Percentiles rank a stretch among this genome's conserved stretches.
Conservation (phyloP, 2,329 filamentous ascomycete species). For the Xylariaceae sp. region DNA sequence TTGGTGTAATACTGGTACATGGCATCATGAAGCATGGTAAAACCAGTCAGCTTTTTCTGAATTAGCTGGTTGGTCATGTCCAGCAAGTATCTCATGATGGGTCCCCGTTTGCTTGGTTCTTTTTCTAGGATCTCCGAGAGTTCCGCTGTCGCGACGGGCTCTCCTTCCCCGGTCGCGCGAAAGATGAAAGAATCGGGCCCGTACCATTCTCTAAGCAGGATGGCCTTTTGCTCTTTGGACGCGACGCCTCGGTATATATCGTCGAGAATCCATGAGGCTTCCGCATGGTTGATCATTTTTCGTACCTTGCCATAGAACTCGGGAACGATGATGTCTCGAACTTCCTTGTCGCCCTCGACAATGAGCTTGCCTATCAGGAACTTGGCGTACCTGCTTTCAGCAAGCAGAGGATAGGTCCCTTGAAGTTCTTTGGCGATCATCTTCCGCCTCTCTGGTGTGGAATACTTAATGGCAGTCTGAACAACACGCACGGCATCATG, state of each 20-base stretch:
- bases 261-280: slow-evolving; percentile 97
- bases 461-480: slow-evolving; percentile 96
- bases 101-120: slow-evolving; percentile 82
- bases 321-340: slow-evolving; percentile 85
- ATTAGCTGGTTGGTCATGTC: slow-evolving; percentile 90
- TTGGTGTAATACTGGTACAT: slow-evolving; percentile 97
- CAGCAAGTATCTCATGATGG: slow-evolving; percentile 84
- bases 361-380: slow-evolving; percentile 96
- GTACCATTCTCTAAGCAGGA: slow-evolving; percentile 92
- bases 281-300: slow-evolving; percentile 92
- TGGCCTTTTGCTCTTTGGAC: slow-evolving; percentile 82
- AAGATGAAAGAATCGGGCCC: slow-evolving; percentile 90
- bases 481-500: slow-evolving; percentile 97
- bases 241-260: slow-evolving; percentile 93
- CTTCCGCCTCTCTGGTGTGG: slow-evolving; percentile 80
- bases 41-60: slow-evolving; percentile 95
- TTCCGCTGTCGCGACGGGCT: slow-evolving; percentile 64
- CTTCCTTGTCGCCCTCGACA: slow-evolving; percentile 86
- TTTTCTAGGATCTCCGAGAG: slow-evolving; percentile 76
- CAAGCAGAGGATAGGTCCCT: slow-evolving; percentile 81
- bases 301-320: slow-evolving; percentile 96
- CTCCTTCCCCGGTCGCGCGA: slow-evolving; percentile 57
- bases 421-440: slow-evolving; percentile 86
- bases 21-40: slow-evolving; percentile 97
- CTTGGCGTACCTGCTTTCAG: slow-evolving; percentile 96